Conservation (phyloP, 2,329 filamentous ascomycete genomes). For the Arthrinium puccinioides region DNA sequence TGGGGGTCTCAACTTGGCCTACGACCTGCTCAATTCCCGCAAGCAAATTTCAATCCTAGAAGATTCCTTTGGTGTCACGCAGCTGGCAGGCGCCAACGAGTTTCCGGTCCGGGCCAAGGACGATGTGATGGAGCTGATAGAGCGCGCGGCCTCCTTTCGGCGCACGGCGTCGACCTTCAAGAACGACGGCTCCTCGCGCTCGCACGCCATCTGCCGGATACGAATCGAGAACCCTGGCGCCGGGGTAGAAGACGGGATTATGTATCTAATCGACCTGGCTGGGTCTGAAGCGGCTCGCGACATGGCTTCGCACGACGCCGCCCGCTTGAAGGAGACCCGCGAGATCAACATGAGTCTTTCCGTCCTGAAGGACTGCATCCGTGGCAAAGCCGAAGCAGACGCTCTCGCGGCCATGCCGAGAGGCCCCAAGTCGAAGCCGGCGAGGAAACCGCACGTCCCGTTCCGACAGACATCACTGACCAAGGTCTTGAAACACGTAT, state of each 20-base stretch:
- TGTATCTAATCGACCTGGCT: slow-evolving; percentile 39
- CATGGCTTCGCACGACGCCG: slow-evolving; percentile 26
- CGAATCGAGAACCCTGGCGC: slow-evolving; percentile 26
- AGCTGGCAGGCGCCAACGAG: slow-evolving; percentile 36
- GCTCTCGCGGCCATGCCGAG: slow-evolving; percentile 6
- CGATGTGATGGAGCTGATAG: slow-evolving; percentile 24
- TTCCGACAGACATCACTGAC: slow-evolving; percentile 40
- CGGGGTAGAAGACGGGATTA: slow-evolving; percentile 26
- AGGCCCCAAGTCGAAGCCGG: slow-evolving; percentile 2
- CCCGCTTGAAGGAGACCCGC: slow-evolving; percentile 37
- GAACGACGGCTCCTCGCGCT: slow-evolving; percentile 40
- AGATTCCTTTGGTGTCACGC: slow-evolving; percentile 34
- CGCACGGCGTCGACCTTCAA: slow-evolving; percentile 34
- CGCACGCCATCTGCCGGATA: slow-evolving; percentile 40
- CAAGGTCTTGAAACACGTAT: slow-evolving; percentile 41
- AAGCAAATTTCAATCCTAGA: slow-evolving; percentile 34
- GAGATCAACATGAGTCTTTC: slow-evolving; percentile 43
- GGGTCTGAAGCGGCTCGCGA: slow-evolving; percentile 42
- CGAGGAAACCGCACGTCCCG: slow-evolving; percentile 32
- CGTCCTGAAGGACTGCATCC: slow-evolving; percentile 45
- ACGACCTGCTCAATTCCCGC: slow-evolving; percentile 33
- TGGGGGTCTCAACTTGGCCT: slow-evolving; percentile 26
- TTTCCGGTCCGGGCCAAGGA: slow-evolving; percentile 21
- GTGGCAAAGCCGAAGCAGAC: slow-evolving; percentile 31
- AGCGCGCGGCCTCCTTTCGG: slow-evolving; percentile 30